These are phyloP conservation scores for Xanthoceras sorbifolium DNA, from an alignment of 345 rosid genomes.

Conservation along the genomic window DNA sequence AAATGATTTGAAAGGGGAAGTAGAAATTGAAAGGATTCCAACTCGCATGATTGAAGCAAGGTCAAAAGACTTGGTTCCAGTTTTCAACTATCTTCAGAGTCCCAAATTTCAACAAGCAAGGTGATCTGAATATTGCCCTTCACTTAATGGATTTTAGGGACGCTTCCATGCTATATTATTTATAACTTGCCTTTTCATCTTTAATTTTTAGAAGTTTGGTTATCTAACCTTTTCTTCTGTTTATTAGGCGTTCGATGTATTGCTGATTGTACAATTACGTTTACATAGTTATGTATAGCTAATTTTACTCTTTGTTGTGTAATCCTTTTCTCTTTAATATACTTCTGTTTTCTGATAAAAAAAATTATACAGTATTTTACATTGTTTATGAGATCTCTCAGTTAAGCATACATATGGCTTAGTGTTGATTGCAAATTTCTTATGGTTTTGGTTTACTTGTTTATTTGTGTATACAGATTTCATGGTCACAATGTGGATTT, in stretches of 20 bases:
- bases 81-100: constrained; percentile 50
- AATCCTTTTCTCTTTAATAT: background rate
- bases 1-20: constrained; percentile 54
- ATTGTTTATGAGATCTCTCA: background rate
- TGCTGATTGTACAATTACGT: background rate
- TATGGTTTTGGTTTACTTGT: background rate
- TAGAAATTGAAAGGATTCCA: constrained; percentile 66
- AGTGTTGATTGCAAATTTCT: background rate
- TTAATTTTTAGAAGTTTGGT: background rate
- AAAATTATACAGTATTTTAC: background rate
- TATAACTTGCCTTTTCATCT: background rate
- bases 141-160: background rate
- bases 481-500: background rate
- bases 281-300: background rate
- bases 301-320: background rate
- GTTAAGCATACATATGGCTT: background rate
- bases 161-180: background rate
- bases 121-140: constrained; percentile 24
- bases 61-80: constrained; percentile 68
- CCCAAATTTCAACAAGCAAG: constrained; percentile 49
- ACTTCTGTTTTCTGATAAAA: background rate
- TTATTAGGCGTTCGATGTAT: background rate
- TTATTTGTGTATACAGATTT: background rate
- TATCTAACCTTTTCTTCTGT: background rate
- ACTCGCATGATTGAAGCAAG: constrained; percentile 63